Percentiles rank a stretch among this genome's conserved stretches.
phyloP scores from a whole-genome alignment of 1,284 basidiomycete species.

The Rhodotorula sp. region DNA sequence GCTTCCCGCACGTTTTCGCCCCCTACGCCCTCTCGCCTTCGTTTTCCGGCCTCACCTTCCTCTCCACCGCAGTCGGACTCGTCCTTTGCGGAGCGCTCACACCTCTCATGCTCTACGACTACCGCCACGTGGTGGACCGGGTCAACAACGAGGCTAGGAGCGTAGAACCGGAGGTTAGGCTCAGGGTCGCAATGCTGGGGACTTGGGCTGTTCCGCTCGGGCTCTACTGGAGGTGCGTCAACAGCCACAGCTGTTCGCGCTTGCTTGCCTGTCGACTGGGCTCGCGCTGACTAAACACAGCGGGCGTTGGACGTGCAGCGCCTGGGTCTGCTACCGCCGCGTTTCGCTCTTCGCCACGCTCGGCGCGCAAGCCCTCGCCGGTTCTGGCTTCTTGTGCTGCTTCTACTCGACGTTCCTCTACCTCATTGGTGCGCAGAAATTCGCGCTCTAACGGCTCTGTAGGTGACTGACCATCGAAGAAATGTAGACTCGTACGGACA shows the following conservation, averaged over 20 bases:
- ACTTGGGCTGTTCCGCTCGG: slow-evolving; percentile 18
- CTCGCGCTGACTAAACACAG: too few species aligned
- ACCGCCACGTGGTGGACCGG: background rate
- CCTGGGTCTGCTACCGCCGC: slow-evolving; percentile 3
- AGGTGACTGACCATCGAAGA: background rate
- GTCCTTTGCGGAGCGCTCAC: background rate
- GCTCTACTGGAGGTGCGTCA: slow-evolving; percentile 14
- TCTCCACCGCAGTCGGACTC: slow-evolving; percentile 24
- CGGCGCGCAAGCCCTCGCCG: slow-evolving; percentile 22
- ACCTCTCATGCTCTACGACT: background rate
- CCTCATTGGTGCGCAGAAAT: slow-evolving; percentile 23
- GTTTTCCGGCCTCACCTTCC: slow-evolving; percentile 22
- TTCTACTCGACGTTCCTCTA: slow-evolving; percentile 27
- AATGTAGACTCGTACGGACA: slow-evolving; percentile 6
- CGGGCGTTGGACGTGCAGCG: background rate
- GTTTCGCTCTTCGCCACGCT: slow-evolving; percentile 9
- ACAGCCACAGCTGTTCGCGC: background rate
- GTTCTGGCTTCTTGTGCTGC: slow-evolving; percentile 9
- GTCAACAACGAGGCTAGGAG: background rate
- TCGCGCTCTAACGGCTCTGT: too few species aligned
- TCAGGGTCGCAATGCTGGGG: slow-evolving; percentile 24
- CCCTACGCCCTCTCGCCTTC: slow-evolving; percentile 13
- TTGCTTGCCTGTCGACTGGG: too few species aligned
- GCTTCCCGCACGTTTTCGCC: slow-evolving; percentile 18
- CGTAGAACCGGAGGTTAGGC: slow-evolving; percentile 15